Base-by-base conservation (phyloP, 129 eudicot species). In the Helianthus tuberosus region DNA sequence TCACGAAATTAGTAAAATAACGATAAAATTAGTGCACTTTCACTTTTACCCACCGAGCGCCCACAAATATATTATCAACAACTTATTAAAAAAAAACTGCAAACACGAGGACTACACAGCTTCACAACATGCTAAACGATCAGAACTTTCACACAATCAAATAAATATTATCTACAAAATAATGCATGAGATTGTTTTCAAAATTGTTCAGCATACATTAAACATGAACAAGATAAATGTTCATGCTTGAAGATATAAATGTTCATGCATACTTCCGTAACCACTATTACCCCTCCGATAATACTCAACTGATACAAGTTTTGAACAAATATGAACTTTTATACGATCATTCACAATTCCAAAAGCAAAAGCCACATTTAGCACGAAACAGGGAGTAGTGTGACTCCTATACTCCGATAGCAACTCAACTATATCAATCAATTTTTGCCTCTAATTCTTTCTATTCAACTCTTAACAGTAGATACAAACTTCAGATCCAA, bases 401-500 rank as follows among this genome's bases (percentile, higher is more conserved):
- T 67, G 72, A 11, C 53, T 67, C 72, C 3, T 3, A 57, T 67
- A 8, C 53, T 27, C 15, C 29, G 17, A 67, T 23, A 23, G 15
- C 6, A 62, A 25, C 49, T 20, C 51, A 60, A 27, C 11, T 29
- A 11, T 15, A 32, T 64, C 63, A 47, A 49, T 49, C 50, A 16
- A 50, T 6, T 54, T 47, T 38, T 12, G 54, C 66, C 32, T 39
- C 58, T 5, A 11, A 27, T 14, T 66, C 67, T 66, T 43, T 66
- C 38, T 11, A 44, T 55, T 20, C 39, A 54, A 54, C 46, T 66
- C 58, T 41, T 38, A 39, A 53, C 32, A 43, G 32, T 27, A 61
- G 47, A 25, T 48, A 54, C 0, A 55, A 65, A 49, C 72, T 64
- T 36, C 65, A 67, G 60, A 68, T 68, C 63, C 60, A 47, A 76